A percentile compares a stretch with the other conserved stretches of the same genome.
These are phyloP conservation scores for Debaryomyces subglobosus DNA, from an alignment of 1,139 yeast genomes.

Conservation along the genomic window DNA sequence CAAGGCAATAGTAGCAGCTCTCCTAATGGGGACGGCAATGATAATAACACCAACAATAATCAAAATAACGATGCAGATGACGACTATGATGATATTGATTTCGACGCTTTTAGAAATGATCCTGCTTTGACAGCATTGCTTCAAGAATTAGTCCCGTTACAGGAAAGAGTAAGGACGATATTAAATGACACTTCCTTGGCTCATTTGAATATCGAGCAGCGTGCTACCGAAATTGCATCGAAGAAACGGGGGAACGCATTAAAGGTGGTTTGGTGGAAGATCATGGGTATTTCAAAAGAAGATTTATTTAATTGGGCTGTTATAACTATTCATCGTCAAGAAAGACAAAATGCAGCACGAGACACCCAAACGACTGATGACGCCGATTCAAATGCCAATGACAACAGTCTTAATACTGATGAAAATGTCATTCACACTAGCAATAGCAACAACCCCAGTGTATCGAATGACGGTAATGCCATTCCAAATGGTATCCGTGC, in stretches of 20 bases:
- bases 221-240: slow-evolving; percentile 43
- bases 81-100: slow-evolving; percentile 34
- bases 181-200: slow-evolving; percentile 30
- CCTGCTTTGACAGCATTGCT: slow-evolving; percentile 43
- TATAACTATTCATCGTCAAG: slow-evolving; percentile 32
- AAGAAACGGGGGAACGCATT: slow-evolving; percentile 37
- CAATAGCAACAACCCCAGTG: background rate
- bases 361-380: background rate
- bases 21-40: slow-evolving; percentile 1
- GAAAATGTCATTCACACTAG: background rate
- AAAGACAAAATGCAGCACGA: background rate
- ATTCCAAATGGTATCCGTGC: background rate
- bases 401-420: background rate
- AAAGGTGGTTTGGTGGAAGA: slow-evolving; percentile 50
- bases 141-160: slow-evolving; percentile 43
- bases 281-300: slow-evolving; percentile 54
- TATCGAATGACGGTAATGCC: background rate
- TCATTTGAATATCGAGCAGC: slow-evolving; percentile 41
- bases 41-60: background rate
- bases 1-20: background rate
- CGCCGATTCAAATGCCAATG: background rate
- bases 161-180: slow-evolving; percentile 42
- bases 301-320: slow-evolving; percentile 59
- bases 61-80: slow-evolving; percentile 19
- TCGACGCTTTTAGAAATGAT: slow-evolving; percentile 45